Base-by-base conservation (phyloP, 2,329 filamentous ascomycete genomes). In the Aspergillus sp. region DNA sequence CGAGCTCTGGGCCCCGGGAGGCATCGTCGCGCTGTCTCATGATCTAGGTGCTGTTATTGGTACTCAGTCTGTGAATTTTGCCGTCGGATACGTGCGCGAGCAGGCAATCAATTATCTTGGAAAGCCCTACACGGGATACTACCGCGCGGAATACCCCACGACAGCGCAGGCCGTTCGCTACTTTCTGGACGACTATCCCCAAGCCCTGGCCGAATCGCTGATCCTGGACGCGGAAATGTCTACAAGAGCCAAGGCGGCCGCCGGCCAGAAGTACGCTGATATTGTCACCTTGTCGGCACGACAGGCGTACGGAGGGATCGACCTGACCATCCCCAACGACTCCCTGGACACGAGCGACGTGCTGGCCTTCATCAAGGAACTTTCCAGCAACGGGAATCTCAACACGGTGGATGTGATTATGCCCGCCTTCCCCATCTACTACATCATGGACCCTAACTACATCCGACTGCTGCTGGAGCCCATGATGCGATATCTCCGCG, bases 361-460 rank as follows among this genome's bases (percentile, higher is more conserved):
- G 2, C 54, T 72, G 25, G 71, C 67, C 5, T 76, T 76, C 36
- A 66, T 76, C 54, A 76, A 76, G 46, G 73, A 77, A 54, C 67
- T 77, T 38, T 74, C 71, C 4, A 76, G 72, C 41, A 66, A 76
- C 49, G 74, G 73, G 3, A 76, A 77, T 50, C 52, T 73, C 36
- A 74, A 76, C 50, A 76, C 74, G 1, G 64, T 76, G 14, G 74
- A 77, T 53, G 65, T 77, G 32, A 74, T 76, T 34, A 74, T 70
- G 63, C 71, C 73, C 1, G 65, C 69, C 5, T 75, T 75, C 49
- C 74, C 74, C 0, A 67, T 77, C 11, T 75, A 74, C 49, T 74
- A 73, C 53, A 67, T 73, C 36, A 64, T 76, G 51, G 68, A 74
- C 32, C 73, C 75, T 2, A 66, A 74, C 31, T 75, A 72, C 54